phyloP scores from a whole-genome alignment of 768 basidiomycete species.

The Tricholoma sp. region DNA sequence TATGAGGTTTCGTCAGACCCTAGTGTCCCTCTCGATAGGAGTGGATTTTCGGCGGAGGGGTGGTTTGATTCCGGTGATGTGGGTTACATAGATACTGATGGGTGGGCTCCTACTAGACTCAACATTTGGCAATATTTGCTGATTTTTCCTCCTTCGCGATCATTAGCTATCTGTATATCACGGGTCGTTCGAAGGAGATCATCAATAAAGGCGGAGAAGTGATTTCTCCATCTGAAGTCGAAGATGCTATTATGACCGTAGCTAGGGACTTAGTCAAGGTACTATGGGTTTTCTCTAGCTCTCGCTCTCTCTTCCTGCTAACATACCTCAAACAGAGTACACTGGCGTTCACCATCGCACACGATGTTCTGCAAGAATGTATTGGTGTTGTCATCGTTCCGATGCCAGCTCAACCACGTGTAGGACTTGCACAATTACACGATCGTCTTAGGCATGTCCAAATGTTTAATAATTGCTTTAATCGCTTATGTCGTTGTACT shows the following conservation, averaged over 20 bases:
- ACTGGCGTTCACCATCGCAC: constrained; percentile 40
- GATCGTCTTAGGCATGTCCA: constrained; percentile 30
- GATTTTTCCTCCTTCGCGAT: not conserved
- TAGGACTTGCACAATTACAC: constrained; percentile 36
- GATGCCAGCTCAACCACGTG: constrained; percentile 26
- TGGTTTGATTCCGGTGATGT: constrained; percentile 52
- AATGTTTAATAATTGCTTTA: not conserved
- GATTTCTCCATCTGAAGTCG: constrained; percentile 56
- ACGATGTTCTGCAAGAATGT: constrained; percentile 43
- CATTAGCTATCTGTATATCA: constrained; percentile 48
- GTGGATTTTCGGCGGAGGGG: constrained; percentile 37
- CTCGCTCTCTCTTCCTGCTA: not conserved
- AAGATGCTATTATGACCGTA: constrained; percentile 47
- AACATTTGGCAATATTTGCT: not conserved
- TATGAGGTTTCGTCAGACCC: too few species aligned
- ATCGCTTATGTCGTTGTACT: not conserved
- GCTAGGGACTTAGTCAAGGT: constrained; percentile 38
- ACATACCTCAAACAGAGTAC: constrained; percentile 19
- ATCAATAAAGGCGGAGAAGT: constrained; percentile 60
- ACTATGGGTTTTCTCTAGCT: not conserved
- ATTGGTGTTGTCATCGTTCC: constrained; percentile 42
- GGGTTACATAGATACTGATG: constrained; percentile 43
- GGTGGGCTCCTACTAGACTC: constrained; percentile 17
- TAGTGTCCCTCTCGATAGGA: too few species aligned
- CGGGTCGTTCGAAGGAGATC: constrained; percentile 56